These are phyloP conservation scores for Urochloa ruziziensis DNA, from an alignment of 176 grass and related monocot species.

Conservation along the genomic window DNA sequence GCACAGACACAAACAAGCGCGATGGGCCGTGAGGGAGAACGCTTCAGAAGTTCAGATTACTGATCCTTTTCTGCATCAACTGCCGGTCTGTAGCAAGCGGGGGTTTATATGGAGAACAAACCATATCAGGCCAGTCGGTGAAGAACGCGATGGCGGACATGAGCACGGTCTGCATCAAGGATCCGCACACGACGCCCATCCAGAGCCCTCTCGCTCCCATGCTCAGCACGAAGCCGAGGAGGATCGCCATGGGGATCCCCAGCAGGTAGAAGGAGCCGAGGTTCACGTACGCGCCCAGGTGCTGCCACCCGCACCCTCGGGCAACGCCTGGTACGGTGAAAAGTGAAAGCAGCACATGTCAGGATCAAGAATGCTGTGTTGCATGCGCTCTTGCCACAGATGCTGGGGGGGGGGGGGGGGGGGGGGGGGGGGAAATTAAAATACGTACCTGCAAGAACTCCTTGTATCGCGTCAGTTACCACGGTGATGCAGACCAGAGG, in stretches of 20 bases:
- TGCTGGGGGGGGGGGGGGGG: no score
- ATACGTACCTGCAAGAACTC: constrained; percentile 60
- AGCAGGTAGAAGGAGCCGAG: constrained; percentile 85
- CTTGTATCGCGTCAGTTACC: constrained; percentile 61
- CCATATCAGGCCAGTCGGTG: constrained; percentile 82
- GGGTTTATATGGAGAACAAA: no score
- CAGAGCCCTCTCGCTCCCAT: constrained; percentile 73
- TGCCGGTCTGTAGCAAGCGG: not conserved
- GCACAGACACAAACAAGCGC: no score
- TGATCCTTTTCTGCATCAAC: no score
- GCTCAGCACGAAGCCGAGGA: constrained; percentile 56
- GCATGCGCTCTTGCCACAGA: no score
- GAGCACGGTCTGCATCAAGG: constrained; percentile 50
- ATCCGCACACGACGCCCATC: constrained; percentile 78
- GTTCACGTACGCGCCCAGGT: constrained; percentile 82
- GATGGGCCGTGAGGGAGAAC: no score
- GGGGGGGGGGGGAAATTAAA: no score
- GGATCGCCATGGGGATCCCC: constrained; percentile 61
- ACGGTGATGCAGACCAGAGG: constrained; percentile 69
- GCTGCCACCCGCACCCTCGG: constrained; percentile 87
- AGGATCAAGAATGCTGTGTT: no score
- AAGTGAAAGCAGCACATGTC: not conserved
- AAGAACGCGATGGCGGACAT: constrained; percentile 57
- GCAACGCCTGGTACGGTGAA: constrained; percentile 68
- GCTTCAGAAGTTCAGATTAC: no score